Evolutionary conservation across 768 basidiomycete genomes (phyloP).

Genomic region (Gymnopilus dilepis): DNA sequence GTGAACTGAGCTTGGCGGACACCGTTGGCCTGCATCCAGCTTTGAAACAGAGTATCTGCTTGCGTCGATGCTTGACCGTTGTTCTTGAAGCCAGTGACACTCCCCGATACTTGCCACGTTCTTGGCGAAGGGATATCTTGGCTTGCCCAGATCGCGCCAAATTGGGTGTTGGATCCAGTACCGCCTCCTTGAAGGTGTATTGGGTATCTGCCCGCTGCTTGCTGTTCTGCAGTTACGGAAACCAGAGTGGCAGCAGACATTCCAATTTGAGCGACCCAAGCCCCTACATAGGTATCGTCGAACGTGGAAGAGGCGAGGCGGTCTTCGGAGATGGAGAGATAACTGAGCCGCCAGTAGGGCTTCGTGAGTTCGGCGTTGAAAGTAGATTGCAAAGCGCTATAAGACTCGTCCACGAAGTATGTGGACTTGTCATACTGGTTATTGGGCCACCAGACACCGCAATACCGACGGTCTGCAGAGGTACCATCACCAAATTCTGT

Average conservation of each 20-base stretch:
- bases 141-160: background rate
- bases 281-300: background rate
- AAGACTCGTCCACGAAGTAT: background rate
- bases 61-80: background rate
- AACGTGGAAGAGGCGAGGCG: constrained; percentile 1
- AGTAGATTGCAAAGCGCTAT: background rate
- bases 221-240: background rate
- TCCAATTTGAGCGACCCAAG: background rate
- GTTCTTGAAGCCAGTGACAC: constrained; percentile 8
- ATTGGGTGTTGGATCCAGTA: constrained; percentile 4
- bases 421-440: constrained; percentile 3
- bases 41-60: background rate
- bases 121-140: constrained; percentile 6
- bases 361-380: constrained; percentile 7
- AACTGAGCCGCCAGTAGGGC: constrained; percentile 2
- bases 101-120: constrained; percentile 3
- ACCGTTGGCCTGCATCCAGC: constrained; percentile 5
- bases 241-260: constrained; percentile 1
- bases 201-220: background rate
- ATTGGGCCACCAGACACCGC: constrained; percentile 6
- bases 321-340: constrained; percentile 7
- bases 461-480: constrained; percentile 3
- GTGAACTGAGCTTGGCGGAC: constrained; percentile 5
- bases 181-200: constrained; percentile 9
- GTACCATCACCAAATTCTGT: background rate